phyloP scores from a whole-genome alignment of 441 rosid genomes.

The Jatropha podagrica region DNA sequence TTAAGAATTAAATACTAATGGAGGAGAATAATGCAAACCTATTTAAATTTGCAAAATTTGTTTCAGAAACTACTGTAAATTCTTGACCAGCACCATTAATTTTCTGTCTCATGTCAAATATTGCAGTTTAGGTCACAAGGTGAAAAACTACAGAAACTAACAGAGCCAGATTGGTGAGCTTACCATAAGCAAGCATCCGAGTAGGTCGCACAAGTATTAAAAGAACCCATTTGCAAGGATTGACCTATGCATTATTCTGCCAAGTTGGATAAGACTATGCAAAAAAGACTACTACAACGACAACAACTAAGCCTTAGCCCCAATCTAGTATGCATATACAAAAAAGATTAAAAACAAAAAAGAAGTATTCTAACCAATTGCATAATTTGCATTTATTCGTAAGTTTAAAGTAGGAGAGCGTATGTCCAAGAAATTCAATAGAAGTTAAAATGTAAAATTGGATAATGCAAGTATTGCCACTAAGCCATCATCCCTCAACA shows the following conservation, averaged over 20 bases:
- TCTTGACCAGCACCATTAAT: not conserved
- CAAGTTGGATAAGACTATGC: too few relatives aligned
- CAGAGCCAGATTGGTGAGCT: not conserved
- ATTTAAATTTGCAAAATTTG: not conserved
- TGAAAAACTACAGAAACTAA: not conserved
- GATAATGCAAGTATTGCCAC: not conserved
- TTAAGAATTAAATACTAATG: not conserved
- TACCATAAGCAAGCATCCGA: not conserved
- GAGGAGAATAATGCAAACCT: not conserved
- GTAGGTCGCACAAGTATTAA: not conserved
- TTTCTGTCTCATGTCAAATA: slow-evolving; percentile 2
- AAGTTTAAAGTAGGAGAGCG: not conserved
- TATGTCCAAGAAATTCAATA: not conserved
- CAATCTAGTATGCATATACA: too few relatives aligned
- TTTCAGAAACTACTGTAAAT: not conserved
- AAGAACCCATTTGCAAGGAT: not conserved
- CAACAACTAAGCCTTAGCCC: too few relatives aligned
- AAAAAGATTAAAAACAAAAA: not conserved
- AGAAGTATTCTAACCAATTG: too few relatives aligned
- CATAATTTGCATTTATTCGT: too few relatives aligned
- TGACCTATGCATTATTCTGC: too few relatives aligned
- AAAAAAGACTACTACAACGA: too few relatives aligned
- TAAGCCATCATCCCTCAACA: not conserved
- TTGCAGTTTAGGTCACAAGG: not conserved
- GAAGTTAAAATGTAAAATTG: not conserved